A percentile compares a stretch with the other conserved stretches of the same genome.
These are phyloP conservation scores for Candida takata DNA, from an alignment of 805 yeast genomes.

Conservation along the genomic window DNA sequence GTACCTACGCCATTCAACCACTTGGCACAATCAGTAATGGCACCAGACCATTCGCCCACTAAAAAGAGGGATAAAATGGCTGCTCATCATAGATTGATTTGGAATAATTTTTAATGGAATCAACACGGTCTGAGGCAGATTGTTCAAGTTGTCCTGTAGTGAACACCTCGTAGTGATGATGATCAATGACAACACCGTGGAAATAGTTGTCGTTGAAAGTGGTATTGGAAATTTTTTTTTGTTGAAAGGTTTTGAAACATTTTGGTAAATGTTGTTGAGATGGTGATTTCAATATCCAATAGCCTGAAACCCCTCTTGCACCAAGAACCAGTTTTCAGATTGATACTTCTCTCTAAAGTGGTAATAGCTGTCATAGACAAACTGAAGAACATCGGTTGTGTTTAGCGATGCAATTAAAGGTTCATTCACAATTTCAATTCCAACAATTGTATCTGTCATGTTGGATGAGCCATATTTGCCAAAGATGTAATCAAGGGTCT, in stretches of 20 bases:
- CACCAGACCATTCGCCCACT: constrained; percentile 69
- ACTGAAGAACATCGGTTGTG: constrained; percentile 27
- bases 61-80: constrained; percentile 45
- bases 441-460: constrained; percentile 53
- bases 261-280: constrained; percentile 27
- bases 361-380: constrained; percentile 28
- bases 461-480: constrained; percentile 42
- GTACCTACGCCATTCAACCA: constrained; percentile 67
- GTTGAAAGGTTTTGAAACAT: constrained; percentile 24
- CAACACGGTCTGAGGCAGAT: constrained; percentile 27
- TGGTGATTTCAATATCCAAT: constrained; percentile 49
- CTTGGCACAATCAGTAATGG: constrained; percentile 60
- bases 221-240: constrained; percentile 14
- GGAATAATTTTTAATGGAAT: constrained; percentile 29
- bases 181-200: constrained; percentile 67
- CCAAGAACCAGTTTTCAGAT: constrained; percentile 36
- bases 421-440: constrained; percentile 66
- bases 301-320: constrained; percentile 61
- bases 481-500: constrained; percentile 43
- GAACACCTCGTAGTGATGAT: constrained; percentile 89
- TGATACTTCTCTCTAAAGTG: constrained; percentile 18
- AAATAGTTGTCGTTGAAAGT: constrained; percentile 28
- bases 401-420: constrained; percentile 53
- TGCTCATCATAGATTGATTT: constrained; percentile 22
- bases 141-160: constrained; percentile 50